phyloP scores from a whole-genome alignment of 441 rosid species.

The Arabidopsis hybrid region DNA sequence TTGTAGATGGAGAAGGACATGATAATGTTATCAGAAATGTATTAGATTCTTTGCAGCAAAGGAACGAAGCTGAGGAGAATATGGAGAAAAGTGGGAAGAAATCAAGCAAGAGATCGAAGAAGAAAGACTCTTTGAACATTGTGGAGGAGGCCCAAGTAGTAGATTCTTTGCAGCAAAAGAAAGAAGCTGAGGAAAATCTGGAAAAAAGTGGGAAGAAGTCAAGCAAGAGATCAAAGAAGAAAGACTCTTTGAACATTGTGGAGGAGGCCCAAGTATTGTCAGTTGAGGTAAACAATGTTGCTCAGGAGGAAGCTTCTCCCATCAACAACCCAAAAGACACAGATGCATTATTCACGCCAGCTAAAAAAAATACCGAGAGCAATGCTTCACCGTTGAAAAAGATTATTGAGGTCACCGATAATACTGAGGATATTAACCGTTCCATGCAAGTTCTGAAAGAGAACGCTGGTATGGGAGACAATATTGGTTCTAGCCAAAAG shows the following conservation, averaged over 20 bases:
- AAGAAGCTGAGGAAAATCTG: slow-evolving; percentile 19
- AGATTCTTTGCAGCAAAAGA: slow-evolving; percentile 31
- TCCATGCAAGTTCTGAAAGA: slow-evolving; percentile 23
- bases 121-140: slow-evolving; percentile 22
- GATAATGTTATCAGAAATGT: slow-evolving; percentile 41
- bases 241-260: slow-evolving; percentile 3
- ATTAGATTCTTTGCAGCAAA: slow-evolving; percentile 41
- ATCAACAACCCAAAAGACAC: slow-evolving; percentile 13
- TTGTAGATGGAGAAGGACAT: slow-evolving; percentile 34
- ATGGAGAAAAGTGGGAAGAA: slow-evolving; percentile 32
- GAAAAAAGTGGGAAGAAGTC: slow-evolving; percentile 30
- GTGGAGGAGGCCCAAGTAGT: slow-evolving; percentile 18
- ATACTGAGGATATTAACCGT: slow-evolving; percentile 1
- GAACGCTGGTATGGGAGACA: slow-evolving; percentile 37
- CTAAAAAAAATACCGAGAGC: slow-evolving; percentile 12
- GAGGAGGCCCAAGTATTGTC: slow-evolving; percentile 23
- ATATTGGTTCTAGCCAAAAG: slow-evolving; percentile 25
- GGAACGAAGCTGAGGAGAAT: slow-evolving; percentile 26
- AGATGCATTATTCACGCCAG: slow-evolving; percentile 2
- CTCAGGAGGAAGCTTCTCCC: slow-evolving; percentile 20
- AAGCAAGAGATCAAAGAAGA: slow-evolving; percentile 41
- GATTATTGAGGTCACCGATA: neutral
- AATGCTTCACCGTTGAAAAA: slow-evolving; percentile 24
- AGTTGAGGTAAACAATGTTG: slow-evolving; percentile 26
- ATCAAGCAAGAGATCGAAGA: slow-evolving; percentile 40